These are phyloP conservation scores for Dioszegia hungarica DNA, from an alignment of 768 basidiomycete genomes.

Conservation along the genomic window DNA sequence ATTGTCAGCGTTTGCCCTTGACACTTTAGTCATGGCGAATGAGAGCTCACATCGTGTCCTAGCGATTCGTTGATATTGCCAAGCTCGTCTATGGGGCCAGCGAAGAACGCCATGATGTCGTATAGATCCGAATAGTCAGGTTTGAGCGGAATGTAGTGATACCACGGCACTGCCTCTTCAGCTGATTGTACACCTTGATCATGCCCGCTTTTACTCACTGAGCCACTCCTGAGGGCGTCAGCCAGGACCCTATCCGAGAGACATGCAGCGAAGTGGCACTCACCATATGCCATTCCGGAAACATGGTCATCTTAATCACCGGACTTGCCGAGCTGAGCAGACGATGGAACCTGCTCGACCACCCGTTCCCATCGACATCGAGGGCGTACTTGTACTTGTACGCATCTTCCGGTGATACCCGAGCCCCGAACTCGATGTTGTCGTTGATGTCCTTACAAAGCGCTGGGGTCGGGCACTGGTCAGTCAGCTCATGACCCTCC, in stretches of 20 bases:
- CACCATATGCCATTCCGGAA: conserved; percentile 63
- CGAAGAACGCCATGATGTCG: conserved; percentile 69
- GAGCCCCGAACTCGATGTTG: conserved; percentile 56
- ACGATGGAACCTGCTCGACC: conserved; percentile 67
- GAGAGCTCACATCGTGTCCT: conserved; percentile 56
- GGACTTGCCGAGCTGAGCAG: conserved; percentile 61
- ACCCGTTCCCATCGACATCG: conserved; percentile 53
- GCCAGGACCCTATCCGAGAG: background rate
- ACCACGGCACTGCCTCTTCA: conserved; percentile 56
- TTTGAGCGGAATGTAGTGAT: conserved; percentile 67
- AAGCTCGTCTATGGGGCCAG: conserved; percentile 53
- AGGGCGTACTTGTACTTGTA: conserved; percentile 59
- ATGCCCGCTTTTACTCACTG: conserved; percentile 11
- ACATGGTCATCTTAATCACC: conserved; percentile 66
- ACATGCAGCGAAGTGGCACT: no score
- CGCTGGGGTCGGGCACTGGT: conserved; percentile 23
- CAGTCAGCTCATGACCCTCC: background rate
- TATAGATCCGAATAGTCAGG: conserved; percentile 64
- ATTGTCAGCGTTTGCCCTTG: background rate
- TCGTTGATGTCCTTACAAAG: conserved; percentile 54
- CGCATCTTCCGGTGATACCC: conserved; percentile 54
- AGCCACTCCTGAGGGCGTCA: conserved; percentile 30
- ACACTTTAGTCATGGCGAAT: background rate
- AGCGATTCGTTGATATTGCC: conserved; percentile 54
- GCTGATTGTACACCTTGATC: background rate